Evolutionary conservation across 2,329 filamentous ascomycete species (phyloP).

Genomic region (Arthrobotrys iridis): DNA sequence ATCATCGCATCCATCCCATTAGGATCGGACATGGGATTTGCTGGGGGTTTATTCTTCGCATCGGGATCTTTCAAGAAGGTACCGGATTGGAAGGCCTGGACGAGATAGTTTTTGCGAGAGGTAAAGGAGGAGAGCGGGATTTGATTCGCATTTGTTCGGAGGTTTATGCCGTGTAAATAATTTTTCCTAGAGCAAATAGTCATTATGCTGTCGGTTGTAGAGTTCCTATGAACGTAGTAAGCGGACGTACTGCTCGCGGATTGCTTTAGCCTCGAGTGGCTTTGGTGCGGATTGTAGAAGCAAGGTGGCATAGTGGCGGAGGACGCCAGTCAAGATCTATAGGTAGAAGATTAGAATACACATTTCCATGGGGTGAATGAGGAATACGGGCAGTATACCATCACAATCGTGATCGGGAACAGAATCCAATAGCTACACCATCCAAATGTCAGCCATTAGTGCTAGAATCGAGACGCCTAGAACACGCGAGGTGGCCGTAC

Average conservation of each 20-base stretch:
- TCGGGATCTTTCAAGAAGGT: constrained; percentile 90
- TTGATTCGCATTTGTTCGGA: constrained; percentile 82
- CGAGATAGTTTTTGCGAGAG: constrained; percentile 80
- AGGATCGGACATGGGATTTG: constrained; percentile 95
- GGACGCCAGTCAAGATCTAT: constrained; percentile 87
- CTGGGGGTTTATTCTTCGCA: constrained; percentile 81
- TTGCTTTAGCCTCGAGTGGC: constrained; percentile 76
- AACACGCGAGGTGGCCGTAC: constrained; percentile 67
- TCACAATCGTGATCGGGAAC: constrained; percentile 95
- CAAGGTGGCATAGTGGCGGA: constrained; percentile 95
- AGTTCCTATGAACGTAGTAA: not conserved
- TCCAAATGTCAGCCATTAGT: constrained; percentile 55
- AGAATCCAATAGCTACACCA: constrained; percentile 92
- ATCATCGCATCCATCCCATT: constrained; percentile 99
- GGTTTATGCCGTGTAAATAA: constrained; percentile 82
- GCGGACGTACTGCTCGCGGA: constrained; percentile 76
- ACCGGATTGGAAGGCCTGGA: constrained; percentile 83
- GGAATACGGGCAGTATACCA: constrained; percentile 68
- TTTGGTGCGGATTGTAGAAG: constrained; percentile 87
- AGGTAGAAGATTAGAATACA: not conserved
- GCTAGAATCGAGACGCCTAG: constrained; percentile 18
- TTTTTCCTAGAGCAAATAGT: constrained; percentile 64
- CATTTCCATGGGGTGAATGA: not conserved
- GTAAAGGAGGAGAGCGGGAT: constrained; percentile 82
- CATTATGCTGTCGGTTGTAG: not conserved